Percentiles rank a stretch among this genome's conserved stretches.
Evolutionary conservation across 306 rosid species (phyloP).

Genomic region (Malus fusca): DNA sequence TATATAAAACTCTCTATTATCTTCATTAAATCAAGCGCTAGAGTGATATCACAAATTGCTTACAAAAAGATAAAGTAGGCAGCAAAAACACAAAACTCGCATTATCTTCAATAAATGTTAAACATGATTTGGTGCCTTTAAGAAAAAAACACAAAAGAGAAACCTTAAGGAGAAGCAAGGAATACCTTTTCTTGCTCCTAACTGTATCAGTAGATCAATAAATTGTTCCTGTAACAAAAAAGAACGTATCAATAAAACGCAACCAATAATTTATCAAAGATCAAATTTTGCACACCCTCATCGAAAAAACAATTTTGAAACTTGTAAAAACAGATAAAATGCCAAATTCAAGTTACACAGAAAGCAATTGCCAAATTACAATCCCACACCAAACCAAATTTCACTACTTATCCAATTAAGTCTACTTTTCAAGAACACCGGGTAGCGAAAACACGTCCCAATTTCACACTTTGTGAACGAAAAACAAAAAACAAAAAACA

Average conservation of each 20-base stretch:
- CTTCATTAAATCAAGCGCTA: not conserved
- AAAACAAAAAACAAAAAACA: not conserved
- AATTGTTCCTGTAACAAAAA: not conserved
- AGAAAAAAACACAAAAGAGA: not conserved
- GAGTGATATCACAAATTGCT: not conserved
- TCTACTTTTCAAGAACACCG: not conserved
- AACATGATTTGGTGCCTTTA: not conserved
- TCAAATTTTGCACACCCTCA: not conserved
- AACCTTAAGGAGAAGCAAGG: not conserved
- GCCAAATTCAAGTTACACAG: not conserved
- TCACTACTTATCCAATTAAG: not conserved
- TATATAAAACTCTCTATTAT: not conserved
- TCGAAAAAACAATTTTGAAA: not conserved
- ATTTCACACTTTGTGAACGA: not conserved
- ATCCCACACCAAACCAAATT: not conserved
- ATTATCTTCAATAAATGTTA: not conserved
- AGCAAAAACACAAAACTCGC: not conserved
- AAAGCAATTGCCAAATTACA: not conserved
- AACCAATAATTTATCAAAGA: not conserved
- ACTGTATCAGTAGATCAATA: not conserved
- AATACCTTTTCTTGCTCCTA: constrained; percentile 6
- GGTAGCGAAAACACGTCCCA: not conserved
- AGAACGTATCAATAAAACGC: not conserved
- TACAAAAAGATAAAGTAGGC: not conserved
- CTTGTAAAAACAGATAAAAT: not conserved